Base-by-base conservation (phyloP, 2,329 filamentous ascomycete species). In the Sporothrix sp. region DNA sequence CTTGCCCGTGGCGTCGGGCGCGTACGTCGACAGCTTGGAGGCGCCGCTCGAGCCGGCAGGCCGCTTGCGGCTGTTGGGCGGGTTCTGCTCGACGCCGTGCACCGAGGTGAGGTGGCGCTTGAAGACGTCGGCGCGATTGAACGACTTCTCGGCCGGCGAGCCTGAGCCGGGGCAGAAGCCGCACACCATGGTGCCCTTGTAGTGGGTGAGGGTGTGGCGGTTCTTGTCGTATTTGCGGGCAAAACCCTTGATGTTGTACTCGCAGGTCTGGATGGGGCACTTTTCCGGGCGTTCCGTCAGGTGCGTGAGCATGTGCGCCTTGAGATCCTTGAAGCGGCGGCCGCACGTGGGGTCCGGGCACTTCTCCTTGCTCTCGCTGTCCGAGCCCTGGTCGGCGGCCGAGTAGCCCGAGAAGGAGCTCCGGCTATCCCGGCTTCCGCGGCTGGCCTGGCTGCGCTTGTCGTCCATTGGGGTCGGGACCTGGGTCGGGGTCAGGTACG, bases 211-310 rank as follows among this genome's bases (percentile, higher is more conserved):
- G 5, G 89, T 95, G 66, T 96, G 90, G 39, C 90, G 75, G 69
- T 95, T 95, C 76, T 95, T 95, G 73, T 96, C 90, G 65, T 96
- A 96, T 69, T 95, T 95, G 60, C 90, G 78, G 10, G 90, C 89
- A 63, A 96, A 96, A 4, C 90, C 90, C 69, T 95, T 95, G 62
- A 78, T 72, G 71, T 95, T 84, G 68, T 95, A 96, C 62, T 95
- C 88, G 71, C 90, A 96, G 0, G 83, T 93, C 52, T 84, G 75
- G 58, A 95, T 95, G 1, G 90, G 90, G 68, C 90, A 96, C 71
- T 96, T 96, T 65, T 95, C 89, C 0, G 90, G 90, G 21, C 90
- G 77, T 70, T 95, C 88, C 52, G 81, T 85, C 67, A 93, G 87
- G 66, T 96, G 90, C 0, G 90, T 96, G 64, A 95, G 78, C 85